Evolutionary conservation across 345 rosid species (phyloP).

Genomic region (Arabidopsis arenosa): DNA sequence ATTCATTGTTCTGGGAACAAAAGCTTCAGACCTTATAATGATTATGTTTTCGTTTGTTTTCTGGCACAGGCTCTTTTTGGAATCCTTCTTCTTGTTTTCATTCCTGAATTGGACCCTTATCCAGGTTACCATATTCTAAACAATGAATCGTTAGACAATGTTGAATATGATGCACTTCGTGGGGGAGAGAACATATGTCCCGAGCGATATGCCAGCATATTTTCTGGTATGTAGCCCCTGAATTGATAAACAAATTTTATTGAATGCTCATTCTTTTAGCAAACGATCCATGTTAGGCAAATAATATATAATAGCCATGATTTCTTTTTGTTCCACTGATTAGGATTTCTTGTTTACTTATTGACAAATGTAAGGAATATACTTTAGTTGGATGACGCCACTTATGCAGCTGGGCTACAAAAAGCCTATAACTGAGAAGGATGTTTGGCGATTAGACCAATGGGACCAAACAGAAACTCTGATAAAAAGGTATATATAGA

Average conservation of each 20-base stretch:
- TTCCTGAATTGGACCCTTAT: conserved; percentile 71
- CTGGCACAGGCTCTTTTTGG: conserved; percentile 73
- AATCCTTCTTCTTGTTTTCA: conserved; percentile 65
- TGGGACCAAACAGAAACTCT: conserved; percentile 94
- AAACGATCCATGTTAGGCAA: neutral
- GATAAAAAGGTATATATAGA: conserved; percentile 62
- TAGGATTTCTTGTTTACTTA: conserved; percentile 30
- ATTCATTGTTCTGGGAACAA: conserved; percentile 13
- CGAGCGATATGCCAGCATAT: conserved; percentile 67
- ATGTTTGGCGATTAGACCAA: conserved; percentile 87
- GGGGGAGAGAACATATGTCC: conserved; percentile 83
- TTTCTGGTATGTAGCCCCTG: conserved; percentile 73
- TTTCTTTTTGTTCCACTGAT: conserved; percentile 18
- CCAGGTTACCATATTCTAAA: conserved; percentile 65
- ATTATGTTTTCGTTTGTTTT: neutral
- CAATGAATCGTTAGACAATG: conserved; percentile 54
- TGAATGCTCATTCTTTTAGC: neutral
- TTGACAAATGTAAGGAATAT: conserved; percentile 51
- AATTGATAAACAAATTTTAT: conserved; percentile 1
- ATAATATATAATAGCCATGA: neutral
- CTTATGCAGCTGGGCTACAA: conserved; percentile 84
- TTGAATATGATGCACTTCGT: conserved; percentile 76
- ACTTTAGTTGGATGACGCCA: conserved; percentile 89
- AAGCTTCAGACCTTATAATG: neutral
- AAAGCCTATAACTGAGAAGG: conserved; percentile 88